phyloP scores from a whole-genome alignment of 2,329 filamentous ascomycete genomes.

The Penicillium sp. region DNA sequence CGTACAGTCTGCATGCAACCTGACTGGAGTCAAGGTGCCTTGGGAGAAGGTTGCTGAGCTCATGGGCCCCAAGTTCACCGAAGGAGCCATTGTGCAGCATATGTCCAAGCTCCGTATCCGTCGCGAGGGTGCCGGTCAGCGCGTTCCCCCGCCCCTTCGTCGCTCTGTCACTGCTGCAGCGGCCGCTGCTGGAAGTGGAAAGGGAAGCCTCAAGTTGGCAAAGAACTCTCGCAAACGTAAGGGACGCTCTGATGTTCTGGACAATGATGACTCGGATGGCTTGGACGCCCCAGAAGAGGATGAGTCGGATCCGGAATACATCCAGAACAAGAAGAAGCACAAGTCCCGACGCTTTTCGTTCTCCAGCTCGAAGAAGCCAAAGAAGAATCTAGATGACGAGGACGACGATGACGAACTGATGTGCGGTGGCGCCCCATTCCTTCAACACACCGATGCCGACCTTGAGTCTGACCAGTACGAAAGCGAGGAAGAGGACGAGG shows the following conservation, averaged over 20 bases:
- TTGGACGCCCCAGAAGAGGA: neutral
- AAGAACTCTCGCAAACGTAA: neutral
- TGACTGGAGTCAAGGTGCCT: conserved; percentile 44
- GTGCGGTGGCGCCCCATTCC: conserved; percentile 16
- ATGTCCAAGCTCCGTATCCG: conserved; percentile 49
- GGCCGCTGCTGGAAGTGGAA: neutral
- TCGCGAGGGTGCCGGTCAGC: conserved; percentile 37
- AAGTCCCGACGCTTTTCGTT: neutral
- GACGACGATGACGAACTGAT: conserved; percentile 8
- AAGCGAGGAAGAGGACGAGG: neutral
- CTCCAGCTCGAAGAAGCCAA: neutral
- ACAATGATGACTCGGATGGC: conserved; percentile 1
- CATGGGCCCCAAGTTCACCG: conserved; percentile 47
- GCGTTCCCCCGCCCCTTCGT: conserved; percentile 46
- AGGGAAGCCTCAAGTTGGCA: neutral
- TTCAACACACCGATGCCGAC: neutral
- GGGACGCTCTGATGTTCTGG: neutral
- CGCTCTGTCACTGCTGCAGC: conserved; percentile 25
- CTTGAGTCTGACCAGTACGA: neutral
- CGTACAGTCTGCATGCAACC: conserved; percentile 48
- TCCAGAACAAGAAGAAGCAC: neutral
- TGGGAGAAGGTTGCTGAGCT: conserved; percentile 46
- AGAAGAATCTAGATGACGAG: neutral
- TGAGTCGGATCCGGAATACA: neutral
- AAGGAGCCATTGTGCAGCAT: conserved; percentile 53